phyloP scores from a whole-genome alignment of 805 yeast species.

The Lachancea dasiensis region DNA sequence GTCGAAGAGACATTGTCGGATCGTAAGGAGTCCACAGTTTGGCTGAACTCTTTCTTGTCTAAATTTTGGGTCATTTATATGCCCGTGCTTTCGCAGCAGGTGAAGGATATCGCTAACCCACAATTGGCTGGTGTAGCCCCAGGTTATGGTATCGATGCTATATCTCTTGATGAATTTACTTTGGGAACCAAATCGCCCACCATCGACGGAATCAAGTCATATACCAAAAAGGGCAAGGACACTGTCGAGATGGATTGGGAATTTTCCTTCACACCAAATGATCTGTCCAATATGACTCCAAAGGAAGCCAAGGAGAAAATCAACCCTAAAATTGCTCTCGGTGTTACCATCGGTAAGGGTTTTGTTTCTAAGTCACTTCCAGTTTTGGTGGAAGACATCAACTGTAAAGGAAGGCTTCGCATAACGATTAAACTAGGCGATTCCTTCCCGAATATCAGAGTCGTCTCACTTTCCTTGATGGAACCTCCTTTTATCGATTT shows the following conservation, averaged over 20 bases:
- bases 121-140: conserved; percentile 67
- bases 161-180: conserved; percentile 70
- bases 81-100: conserved; percentile 79
- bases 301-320: conserved; percentile 62
- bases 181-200: conserved; percentile 78
- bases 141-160: conserved; percentile 73
- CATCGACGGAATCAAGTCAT: conserved; percentile 64
- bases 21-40: conserved; percentile 66
- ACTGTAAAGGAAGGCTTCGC: conserved; percentile 64
- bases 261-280: conserved; percentile 74
- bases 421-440: conserved; percentile 56
- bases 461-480: conserved; percentile 63
- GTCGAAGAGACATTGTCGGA: conserved; percentile 60
- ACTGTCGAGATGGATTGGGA: conserved; percentile 80
- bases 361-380: conserved; percentile 71
- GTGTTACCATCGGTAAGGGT: conserved; percentile 76
- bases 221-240: conserved; percentile 61
- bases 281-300: conserved; percentile 78
- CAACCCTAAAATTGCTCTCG: conserved; percentile 76
- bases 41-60: conserved; percentile 71
- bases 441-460: conserved; percentile 71
- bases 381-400: conserved; percentile 75
- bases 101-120: conserved; percentile 62
- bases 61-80: conserved; percentile 85
- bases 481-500: conserved; percentile 78